Percentiles rank a stretch among this genome's conserved stretches.
phyloP scores from a whole-genome alignment of 345 rosid genomes.

The Populus nigra region DNA sequence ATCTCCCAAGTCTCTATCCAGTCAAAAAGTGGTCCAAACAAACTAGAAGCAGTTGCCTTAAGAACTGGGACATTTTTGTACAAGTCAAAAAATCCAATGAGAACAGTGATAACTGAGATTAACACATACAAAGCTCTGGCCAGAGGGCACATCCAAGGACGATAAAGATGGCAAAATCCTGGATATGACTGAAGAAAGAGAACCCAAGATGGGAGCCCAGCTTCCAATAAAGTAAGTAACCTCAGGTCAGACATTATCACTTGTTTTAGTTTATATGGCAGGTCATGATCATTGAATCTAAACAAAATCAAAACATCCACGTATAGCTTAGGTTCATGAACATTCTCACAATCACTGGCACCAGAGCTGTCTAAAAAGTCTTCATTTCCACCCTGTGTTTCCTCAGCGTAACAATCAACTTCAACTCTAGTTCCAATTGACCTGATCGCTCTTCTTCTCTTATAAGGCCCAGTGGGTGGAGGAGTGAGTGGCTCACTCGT shows the following conservation, averaged over 20 bases:
- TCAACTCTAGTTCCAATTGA: slow-evolving; percentile 44
- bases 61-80: slow-evolving; percentile 98
- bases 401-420: slow-evolving; percentile 60
- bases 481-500: slow-evolving; percentile 60
- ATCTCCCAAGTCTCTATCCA: slow-evolving; percentile 99
- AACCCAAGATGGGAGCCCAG: slow-evolving; percentile 99
- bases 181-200: slow-evolving; percentile 97
- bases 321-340: slow-evolving; percentile 54
- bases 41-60: slow-evolving; percentile 78
- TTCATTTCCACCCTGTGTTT: slow-evolving; percentile 44
- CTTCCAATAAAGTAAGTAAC: slow-evolving; percentile 82
- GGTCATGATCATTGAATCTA: slow-evolving; percentile 70
- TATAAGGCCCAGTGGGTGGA: slow-evolving; percentile 65
- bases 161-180: slow-evolving; percentile 80
- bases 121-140: slow-evolving; percentile 83
- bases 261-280: slow-evolving; percentile 75
- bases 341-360: slow-evolving; percentile 40
- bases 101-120: slow-evolving; percentile 70
- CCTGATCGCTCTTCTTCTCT: slow-evolving; percentile 69
- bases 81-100: slow-evolving; percentile 89
- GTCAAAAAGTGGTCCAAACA: slow-evolving; percentile 88
- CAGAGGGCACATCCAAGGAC: slow-evolving; percentile 99
- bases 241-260: slow-evolving; percentile 72
- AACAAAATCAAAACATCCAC: slow-evolving; percentile 69
- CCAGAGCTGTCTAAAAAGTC: slow-evolving; percentile 21